Percentiles rank a stretch among this genome's conserved stretches.
These are phyloP conservation scores for Sanghuangporus baumii DNA, from an alignment of 1,284 basidiomycete species.

Conservation along the genomic window DNA sequence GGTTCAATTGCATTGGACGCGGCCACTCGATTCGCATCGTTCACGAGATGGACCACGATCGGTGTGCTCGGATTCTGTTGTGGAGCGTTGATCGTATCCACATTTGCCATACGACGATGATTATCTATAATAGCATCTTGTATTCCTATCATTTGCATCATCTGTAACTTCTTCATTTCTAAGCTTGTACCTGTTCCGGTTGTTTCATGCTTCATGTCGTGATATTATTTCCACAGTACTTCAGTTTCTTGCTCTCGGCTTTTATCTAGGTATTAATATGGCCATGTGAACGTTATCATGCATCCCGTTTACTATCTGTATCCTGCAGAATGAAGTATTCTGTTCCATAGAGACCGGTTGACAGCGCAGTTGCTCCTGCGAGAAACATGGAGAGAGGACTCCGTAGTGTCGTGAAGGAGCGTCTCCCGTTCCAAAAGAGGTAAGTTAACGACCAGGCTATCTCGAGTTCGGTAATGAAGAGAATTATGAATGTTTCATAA, in stretches of 20 bases:
- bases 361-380: conserved; percentile 29
- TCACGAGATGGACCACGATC: conserved; percentile 56
- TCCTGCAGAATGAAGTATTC: conserved; percentile 31
- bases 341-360: conserved; percentile 36
- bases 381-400: conserved; percentile 32
- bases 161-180: neutral
- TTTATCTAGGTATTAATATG: neutral
- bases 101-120: conserved; percentile 30
- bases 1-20: conserved; percentile 31
- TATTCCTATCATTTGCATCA: neutral
- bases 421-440: conserved; percentile 35
- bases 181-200: neutral
- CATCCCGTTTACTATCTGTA: neutral
- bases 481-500: neutral
- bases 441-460: conserved; percentile 45
- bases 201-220: neutral
- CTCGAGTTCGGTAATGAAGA: neutral
- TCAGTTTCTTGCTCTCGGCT: neutral
- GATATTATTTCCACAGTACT: neutral
- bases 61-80: conserved; percentile 55
- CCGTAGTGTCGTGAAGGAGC: conserved; percentile 30
- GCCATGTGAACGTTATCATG: neutral
- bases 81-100: conserved; percentile 53
- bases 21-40: conserved; percentile 41
- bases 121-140: neutral